Evolutionary conservation across 2,329 filamentous ascomycete species (phyloP), one percentile per base, ranked within the genome.

Genomic region (Fusarium fracticaudum): DNA sequence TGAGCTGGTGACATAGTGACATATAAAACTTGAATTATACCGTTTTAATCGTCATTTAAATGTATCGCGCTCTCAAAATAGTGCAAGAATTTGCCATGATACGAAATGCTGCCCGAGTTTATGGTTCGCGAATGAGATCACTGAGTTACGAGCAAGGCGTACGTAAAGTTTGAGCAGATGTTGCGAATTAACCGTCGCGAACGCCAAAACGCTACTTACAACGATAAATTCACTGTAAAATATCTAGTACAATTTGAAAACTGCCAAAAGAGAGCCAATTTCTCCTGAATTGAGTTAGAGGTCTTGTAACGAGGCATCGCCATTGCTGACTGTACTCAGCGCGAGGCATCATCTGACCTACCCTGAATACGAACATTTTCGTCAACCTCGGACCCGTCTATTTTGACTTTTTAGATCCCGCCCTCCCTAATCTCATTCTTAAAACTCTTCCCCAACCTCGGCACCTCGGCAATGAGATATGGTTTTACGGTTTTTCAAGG

Each of bases 401-500:
- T 45, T 31, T 51, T n/a, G 59, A 29, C 20, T 22, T 29, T 18
- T 70, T 44, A 40, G 65, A 53, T 53, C 40, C 53, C 55, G 43
- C 31, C 9, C 13, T 13, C 22, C 35, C 33, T 48, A 43, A 50
- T 48, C 26, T 44, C 20, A 54, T 33, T 18, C 22, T 55, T 17
- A 24, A 51, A 51, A 51, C 18, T 61, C 24, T 45, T 35, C 35
- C 45, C 20, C 18, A 48, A 37, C 67, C 60, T 70, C 67, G 67
- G 67, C 41, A 47, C 17, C 37, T 60, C 67, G 51, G 59, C 29
- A 20, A 29, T 3, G 4, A 44, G 14, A 53, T 41, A 37, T 14
- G 7, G n/a, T 20, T 54, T 31, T 38, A 54, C 38, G 67, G 51
- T 5, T 70, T 66, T 65, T 24, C 20, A 45, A 69, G 60, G 51